These are phyloP conservation scores for Odontarrhena argentea DNA, from an alignment of 345 rosid genomes.

Conservation along the genomic window DNA sequence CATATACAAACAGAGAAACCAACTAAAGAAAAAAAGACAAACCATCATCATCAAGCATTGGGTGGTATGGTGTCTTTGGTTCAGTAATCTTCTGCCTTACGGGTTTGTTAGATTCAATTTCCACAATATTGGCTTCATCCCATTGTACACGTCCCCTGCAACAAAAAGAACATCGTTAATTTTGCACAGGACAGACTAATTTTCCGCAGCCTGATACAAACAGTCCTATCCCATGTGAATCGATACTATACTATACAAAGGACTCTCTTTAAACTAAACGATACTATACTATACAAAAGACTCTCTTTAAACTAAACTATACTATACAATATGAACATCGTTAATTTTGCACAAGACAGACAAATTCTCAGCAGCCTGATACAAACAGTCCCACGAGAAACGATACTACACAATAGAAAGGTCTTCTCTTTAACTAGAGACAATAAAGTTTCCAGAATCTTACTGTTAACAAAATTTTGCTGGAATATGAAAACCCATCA, in stretches of 20 bases:
- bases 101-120: constrained; percentile 96
- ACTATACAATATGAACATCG: background rate
- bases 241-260: constrained; percentile 3
- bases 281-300: no score
- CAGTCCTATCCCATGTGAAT: background rate
- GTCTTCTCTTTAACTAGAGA: background rate
- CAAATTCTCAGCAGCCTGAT: constrained; percentile 8
- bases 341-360: background rate
- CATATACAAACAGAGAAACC: constrained; percentile 8
- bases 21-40: constrained; percentile 35
- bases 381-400: constrained; percentile 7
- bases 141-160: constrained; percentile 74
- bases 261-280: background rate
- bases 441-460: background rate
- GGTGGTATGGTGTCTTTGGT: constrained; percentile 97
- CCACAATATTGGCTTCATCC: constrained; percentile 84
- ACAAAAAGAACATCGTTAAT: constrained; percentile 37
- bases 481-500: constrained; percentile 22
- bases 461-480: background rate
- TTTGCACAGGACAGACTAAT: constrained; percentile 8
- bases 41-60: constrained; percentile 92
- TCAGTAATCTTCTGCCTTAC: constrained; percentile 97
- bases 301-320: no score
- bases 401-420: constrained; percentile 3
- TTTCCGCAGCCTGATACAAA: constrained; percentile 4